phyloP scores from a whole-genome alignment of 257 asterid species.

The Voacanga thouarsii region DNA sequence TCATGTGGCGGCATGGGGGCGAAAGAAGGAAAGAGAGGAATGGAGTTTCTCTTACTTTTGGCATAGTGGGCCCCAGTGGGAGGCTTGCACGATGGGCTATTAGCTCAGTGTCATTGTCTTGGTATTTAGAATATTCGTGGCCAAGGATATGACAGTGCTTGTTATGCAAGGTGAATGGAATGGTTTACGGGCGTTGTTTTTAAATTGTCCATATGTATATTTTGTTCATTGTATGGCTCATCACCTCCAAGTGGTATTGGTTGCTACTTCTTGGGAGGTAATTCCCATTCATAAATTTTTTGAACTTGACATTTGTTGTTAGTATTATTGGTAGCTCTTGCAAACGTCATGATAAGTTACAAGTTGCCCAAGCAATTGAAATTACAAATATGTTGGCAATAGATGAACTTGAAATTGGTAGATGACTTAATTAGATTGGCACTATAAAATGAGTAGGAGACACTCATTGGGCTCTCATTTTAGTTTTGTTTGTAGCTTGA shows the following conservation, averaged over 20 bases:
- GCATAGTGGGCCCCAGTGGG: too few relatives aligned
- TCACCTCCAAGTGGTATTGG: not conserved
- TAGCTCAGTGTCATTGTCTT: not conserved
- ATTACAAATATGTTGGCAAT: not conserved
- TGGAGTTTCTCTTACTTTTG: too few relatives aligned
- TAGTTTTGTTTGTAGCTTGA: too few relatives aligned
- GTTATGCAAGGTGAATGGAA: constrained; percentile 7
- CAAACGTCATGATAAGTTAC: not conserved
- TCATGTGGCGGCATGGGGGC: too few relatives aligned
- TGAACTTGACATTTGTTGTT: not conserved
- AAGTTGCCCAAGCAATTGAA: not conserved
- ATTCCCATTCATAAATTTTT: not conserved
- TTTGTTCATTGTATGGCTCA: not conserved
- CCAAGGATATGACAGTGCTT: not conserved
- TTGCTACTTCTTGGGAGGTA: not conserved
- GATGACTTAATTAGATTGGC: too few relatives aligned
- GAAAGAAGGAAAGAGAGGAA: too few relatives aligned
- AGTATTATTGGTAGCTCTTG: not conserved
- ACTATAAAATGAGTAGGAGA: too few relatives aligned
- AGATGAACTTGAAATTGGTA: too few relatives aligned
- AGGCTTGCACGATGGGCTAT: too few relatives aligned
- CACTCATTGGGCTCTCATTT: too few relatives aligned
- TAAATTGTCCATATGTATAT: not conserved
- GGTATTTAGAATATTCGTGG: not conserved
- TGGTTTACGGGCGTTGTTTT: not conserved